A percentile compares a stretch with the other conserved stretches of the same genome.
phyloP scores from a whole-genome alignment of 352 stramenopile species.

The Pythium oligandrum region DNA sequence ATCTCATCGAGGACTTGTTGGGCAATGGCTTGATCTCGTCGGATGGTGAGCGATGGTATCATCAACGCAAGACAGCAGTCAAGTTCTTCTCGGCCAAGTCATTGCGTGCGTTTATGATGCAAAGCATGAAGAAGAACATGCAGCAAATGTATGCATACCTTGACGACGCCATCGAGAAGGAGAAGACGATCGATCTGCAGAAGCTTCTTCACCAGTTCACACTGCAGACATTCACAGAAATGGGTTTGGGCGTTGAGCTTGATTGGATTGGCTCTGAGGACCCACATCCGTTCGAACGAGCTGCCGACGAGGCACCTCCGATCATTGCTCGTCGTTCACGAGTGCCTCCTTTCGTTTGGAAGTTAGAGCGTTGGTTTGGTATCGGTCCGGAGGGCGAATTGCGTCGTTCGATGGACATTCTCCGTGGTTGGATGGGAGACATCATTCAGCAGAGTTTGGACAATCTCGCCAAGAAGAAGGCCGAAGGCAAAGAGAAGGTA shows the following conservation, averaged over 20 bases:
- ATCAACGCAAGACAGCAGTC: constrained; percentile 37
- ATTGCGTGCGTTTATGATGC: constrained; percentile 34
- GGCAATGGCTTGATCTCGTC: constrained; percentile 6
- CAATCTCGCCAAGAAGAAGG: constrained; percentile 3
- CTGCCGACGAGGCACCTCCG: background rate
- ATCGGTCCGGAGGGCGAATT: constrained; percentile 29
- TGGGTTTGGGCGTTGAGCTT: constrained; percentile 37
- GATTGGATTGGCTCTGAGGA: constrained; percentile 33
- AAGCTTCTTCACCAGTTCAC: constrained; percentile 41
- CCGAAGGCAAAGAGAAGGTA: constrained; percentile 14
- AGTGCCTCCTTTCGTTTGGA: constrained; percentile 33
- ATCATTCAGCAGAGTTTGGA: constrained; percentile 48
- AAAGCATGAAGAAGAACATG: constrained; percentile 29
- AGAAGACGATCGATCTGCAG: constrained; percentile 29
- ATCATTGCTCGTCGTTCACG: constrained; percentile 12
- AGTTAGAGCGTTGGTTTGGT: constrained; percentile 37
- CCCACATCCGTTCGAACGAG: constrained; percentile 32
- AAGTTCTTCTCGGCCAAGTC: constrained; percentile 36
- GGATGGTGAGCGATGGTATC: constrained; percentile 29
- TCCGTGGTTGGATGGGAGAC: constrained; percentile 34
- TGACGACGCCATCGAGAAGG: constrained; percentile 6
- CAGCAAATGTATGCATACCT: constrained; percentile 27
- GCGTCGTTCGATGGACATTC: constrained; percentile 9
- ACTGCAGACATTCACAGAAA: constrained; percentile 41
- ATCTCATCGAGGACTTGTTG: constrained; percentile 11